Evolutionary conservation across 140 eudicot species (phyloP), one percentile per base, ranked within the genome.

Genomic region (Erigeron philadelphicus): DNA sequence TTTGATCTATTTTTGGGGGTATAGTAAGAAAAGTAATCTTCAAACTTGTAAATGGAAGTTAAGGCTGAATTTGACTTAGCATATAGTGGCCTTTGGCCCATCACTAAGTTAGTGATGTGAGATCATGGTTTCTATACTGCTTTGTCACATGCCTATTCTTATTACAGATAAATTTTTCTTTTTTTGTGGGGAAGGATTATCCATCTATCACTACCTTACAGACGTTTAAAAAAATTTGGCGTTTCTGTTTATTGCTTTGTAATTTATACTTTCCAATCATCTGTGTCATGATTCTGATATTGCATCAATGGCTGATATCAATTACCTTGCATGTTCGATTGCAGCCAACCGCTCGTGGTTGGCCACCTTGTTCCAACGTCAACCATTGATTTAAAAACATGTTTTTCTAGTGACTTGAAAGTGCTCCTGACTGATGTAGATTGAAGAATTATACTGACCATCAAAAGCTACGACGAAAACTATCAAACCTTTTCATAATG

Each of bases 311-410:
- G 81, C 73, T 77, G 73, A 77, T 41, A 77, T 64, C 55, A 71
- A 56, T 11, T 47, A 71, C 43, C 68, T 77, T 77, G 77, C 77
- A 71, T 77, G 78, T 77, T 77, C 77, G 60, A 42, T 72, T 71
- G 54, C 73, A 77, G 74, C 56, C 73, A 58, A 57, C 81, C 77
- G 72, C 69, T 65, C 64, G 7, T 71, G 77, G 81, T 77, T 71
- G 81, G 73, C 81, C 72, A 71, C 64, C 58, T 64, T 75, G 56
- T 75, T 59, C 54, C 40, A 56, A 68, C 67, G 81, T 77, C 81
- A 77, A 71, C 81, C 81, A 38, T 56, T 71, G 81, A 64, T 43
- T 71, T 44, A 65, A 64, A 46, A 57, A 77, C 81, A 71, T 71
- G 73, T 55, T 42, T 35, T 64, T 11, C 75, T 71, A 54, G 64